Percentiles rank a stretch among this genome's conserved stretches.
Conservation (phyloP, 2,329 filamentous ascomycete genomes). For the Arthrobotrys iridis region DNA sequence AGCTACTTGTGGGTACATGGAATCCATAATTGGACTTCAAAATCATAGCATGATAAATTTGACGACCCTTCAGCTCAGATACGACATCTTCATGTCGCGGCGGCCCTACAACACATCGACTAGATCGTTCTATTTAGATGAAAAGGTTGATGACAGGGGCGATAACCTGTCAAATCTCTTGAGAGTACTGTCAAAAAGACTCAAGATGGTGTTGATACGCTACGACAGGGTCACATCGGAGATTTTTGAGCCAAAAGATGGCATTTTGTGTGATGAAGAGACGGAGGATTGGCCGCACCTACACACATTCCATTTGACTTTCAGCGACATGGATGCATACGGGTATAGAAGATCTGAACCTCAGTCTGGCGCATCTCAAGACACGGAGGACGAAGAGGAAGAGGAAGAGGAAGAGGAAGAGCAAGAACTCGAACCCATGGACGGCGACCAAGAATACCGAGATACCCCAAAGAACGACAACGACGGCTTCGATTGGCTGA, state of each 20-base stretch:
- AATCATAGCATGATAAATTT: conserved; percentile 26
- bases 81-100: conserved; percentile 10
- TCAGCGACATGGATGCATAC: conserved; percentile 29
- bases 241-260: conserved; percentile 33
- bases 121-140: conserved; percentile 38
- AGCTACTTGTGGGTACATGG: conserved; percentile 36
- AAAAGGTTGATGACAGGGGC: conserved; percentile 25
- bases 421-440: conserved; percentile 1
- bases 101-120: conserved; percentile 32
- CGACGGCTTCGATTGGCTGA: conserved; percentile 39
- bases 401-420: conserved; percentile 18
- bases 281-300: conserved; percentile 38
- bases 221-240: conserved; percentile 35
- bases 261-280: conserved; percentile 17
- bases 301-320: conserved; percentile 30
- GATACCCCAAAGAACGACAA: conserved; percentile 31
- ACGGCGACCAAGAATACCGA: conserved; percentile 15
- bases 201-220: conserved; percentile 14
- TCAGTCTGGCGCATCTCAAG: neutral
- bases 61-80: conserved; percentile 29
- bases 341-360: conserved; percentile 38
- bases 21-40: conserved; percentile 29
- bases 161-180: conserved; percentile 40
- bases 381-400: conserved; percentile 12
- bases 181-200: conserved; percentile 28